A percentile compares a stretch with the other conserved stretches of the same genome.
Evolutionary conservation across 2,329 filamentous ascomycete genomes (phyloP).

Genomic region (Orbilia ellipsospora): DNA sequence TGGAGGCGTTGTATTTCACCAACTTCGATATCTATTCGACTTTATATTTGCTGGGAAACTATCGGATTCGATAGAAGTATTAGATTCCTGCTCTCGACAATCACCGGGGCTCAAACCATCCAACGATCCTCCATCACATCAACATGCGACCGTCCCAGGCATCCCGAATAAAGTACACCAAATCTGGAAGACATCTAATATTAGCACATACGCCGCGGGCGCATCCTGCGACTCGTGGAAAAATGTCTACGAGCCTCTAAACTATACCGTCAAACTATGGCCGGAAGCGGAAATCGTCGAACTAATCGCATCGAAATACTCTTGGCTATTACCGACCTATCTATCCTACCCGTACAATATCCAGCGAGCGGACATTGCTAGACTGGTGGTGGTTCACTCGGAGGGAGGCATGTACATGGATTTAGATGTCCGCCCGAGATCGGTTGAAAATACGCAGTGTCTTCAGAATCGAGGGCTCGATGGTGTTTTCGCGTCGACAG

Average conservation of each 20-base stretch:
- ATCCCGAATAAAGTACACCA: constrained; percentile 56
- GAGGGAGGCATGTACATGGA: constrained; percentile 57
- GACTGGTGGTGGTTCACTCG: constrained; percentile 55
- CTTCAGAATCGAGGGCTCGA: constrained; percentile 54
- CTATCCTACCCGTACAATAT: constrained; percentile 55
- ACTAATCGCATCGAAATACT: constrained; percentile 53
- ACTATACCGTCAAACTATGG: constrained; percentile 57
- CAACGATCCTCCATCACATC: not conserved
- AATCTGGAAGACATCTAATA: constrained; percentile 53
- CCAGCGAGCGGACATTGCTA: constrained; percentile 57
- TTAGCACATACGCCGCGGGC: constrained; percentile 39
- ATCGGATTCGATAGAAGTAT: constrained; percentile 15
- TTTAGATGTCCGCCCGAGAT: constrained; percentile 54
- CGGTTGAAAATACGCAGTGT: constrained; percentile 48
- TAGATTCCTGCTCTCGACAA: constrained; percentile 3
- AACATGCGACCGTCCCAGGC: not conserved
- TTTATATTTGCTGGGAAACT: not conserved
- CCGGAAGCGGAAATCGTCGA: constrained; percentile 54
- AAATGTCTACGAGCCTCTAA: constrained; percentile 27
- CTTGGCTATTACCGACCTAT: constrained; percentile 56
- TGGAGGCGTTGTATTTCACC: constrained; percentile 8
- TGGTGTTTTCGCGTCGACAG: constrained; percentile 54
- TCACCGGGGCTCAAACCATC: constrained; percentile 3
- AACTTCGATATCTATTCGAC: constrained; percentile 17
- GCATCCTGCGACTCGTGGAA: constrained; percentile 34